These are phyloP conservation scores for Chrysoporthe deuterocubensis DNA, from an alignment of 2,329 filamentous ascomycete genomes.

Conservation along the genomic window DNA sequence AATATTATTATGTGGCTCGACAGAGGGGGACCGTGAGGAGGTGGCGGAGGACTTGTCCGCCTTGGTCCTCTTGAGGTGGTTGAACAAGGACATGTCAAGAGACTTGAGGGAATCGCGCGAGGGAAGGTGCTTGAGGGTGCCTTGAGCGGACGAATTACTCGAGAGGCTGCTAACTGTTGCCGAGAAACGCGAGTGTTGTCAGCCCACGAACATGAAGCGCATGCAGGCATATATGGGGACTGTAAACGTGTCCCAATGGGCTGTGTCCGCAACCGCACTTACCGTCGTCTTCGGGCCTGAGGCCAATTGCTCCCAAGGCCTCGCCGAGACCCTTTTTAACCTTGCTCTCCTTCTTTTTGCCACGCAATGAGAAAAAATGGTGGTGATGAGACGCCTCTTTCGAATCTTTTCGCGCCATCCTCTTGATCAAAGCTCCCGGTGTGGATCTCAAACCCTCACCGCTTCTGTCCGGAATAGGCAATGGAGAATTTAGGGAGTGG, in stretches of 20 bases:
- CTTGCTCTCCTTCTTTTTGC: slow-evolving; percentile 28
- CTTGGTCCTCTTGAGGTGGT: slow-evolving; percentile 27
- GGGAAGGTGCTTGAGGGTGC: slow-evolving; percentile 27
- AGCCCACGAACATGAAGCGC: slow-evolving; percentile 23
- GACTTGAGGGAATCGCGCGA: slow-evolving; percentile 28
- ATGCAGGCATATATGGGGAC: slow-evolving; percentile 29
- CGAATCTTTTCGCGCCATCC: slow-evolving; percentile 26
- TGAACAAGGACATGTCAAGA: slow-evolving; percentile 29
- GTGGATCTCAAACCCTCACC: slow-evolving; percentile 29
- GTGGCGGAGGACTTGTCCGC: slow-evolving; percentile 24
- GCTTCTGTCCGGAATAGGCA: slow-evolving; percentile 28
- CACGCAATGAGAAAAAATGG: slow-evolving; percentile 29
- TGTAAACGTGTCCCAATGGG: slow-evolving; percentile 26
- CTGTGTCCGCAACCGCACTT: slow-evolving; percentile 17
- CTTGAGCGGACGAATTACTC: slow-evolving; percentile 25
- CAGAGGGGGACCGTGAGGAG: slow-evolving; percentile 25
- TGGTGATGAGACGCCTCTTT: slow-evolving; percentile 28
- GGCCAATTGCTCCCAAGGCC: slow-evolving; percentile 27
- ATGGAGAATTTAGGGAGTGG: slow-evolving; percentile 27
- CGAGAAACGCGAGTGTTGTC: slow-evolving; percentile 21
- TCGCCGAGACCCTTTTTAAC: slow-evolving; percentile 29
- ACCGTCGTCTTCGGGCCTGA: slow-evolving; percentile 29
- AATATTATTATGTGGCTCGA: slow-evolving; percentile 22
- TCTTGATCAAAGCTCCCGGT: slow-evolving; percentile 25
- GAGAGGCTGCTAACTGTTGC: slow-evolving; percentile 27